Evolutionary conservation across 169 alveolate genomes (phyloP), one percentile per base, ranked within the genome.

Genomic region (Neospora caninum): DNA sequence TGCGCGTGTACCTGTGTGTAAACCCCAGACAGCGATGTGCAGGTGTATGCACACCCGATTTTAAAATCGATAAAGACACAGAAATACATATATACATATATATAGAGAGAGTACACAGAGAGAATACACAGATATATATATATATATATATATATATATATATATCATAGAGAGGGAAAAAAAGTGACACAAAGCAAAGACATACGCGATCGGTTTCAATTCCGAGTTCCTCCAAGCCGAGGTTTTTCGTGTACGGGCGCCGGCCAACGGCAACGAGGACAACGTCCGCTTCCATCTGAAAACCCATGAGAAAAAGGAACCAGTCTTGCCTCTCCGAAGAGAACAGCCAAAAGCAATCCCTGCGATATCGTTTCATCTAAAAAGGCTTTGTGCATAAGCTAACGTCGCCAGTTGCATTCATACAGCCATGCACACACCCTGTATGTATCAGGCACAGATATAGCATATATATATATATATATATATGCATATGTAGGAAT

Each of bases 201-300:
- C 97, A 70, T 96, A 96, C 83, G 99, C 99, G 41, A 95, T 96
- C 96, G 98, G 96, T 83, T n/a, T 95, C 95, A 31, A 98, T 95
- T 13, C 99, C 99, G 54, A 98, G 95, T 34, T 97, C 97, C 86
- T 99, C 99, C 88, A 98, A 94, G 69, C 98, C 98, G 39, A 99
- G 97, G 95, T 98, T 97, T 64, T 96, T 97, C 43, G 99, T 98
- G 96, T 94, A 98, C 64, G 99, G 99, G 84, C 98, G 97, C 95
- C 99, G 97, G 43, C 99, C 99, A 88, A 98, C 98, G 64, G 99
- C 98, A 67, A 99, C 98, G 92, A 99, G 98, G 53, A 99, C 99
- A 58, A 88, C 94, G 88, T 95, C 93, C 38, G 95, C 94, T 9
- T 95, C 88, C 53, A 94, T 27, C 95, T 95, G 91, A 38, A 54